Evolutionary conservation across 441 rosid species (phyloP).

Genomic region (Corymbia citriodora): DNA sequence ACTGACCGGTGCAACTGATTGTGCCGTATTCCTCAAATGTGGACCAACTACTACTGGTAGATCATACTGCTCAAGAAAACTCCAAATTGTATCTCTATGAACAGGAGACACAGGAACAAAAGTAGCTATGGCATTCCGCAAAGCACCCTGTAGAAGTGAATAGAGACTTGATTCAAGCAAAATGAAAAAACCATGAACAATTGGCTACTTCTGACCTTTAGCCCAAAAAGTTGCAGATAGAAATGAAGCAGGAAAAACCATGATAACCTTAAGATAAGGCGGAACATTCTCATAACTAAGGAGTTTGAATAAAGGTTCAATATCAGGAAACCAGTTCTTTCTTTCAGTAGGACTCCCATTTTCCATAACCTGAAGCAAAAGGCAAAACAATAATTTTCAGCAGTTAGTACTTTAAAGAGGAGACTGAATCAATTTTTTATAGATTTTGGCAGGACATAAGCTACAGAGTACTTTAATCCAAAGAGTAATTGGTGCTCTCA

Average conservation of each 20-base stretch:
- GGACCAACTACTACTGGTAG: constrained; percentile 86
- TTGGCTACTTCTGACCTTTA: neutral
- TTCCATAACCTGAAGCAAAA: constrained; percentile 60
- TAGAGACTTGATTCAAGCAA: constrained; percentile 3
- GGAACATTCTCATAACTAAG: constrained; percentile 96
- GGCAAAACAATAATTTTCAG: neutral
- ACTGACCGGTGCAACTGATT: constrained; percentile 66
- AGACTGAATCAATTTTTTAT: neutral
- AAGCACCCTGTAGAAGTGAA: constrained; percentile 66
- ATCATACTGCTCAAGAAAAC: constrained; percentile 92
- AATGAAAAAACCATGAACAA: neutral
- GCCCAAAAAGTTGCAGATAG: constrained; percentile 1
- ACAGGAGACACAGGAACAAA: constrained; percentile 71
- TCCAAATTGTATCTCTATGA: constrained; percentile 78
- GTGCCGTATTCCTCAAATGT: constrained; percentile 44
- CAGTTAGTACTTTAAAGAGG: neutral
- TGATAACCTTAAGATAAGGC: constrained; percentile 73
- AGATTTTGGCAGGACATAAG: neutral
- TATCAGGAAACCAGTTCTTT: constrained; percentile 90
- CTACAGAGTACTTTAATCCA: neutral
- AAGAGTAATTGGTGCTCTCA: neutral
- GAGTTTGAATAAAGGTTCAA: constrained; percentile 95
- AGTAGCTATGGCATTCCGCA: constrained; percentile 77
- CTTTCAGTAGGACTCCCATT: constrained; percentile 82
- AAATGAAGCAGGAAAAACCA: constrained; percentile 10